Evolutionary conservation across 1,139 yeast species (phyloP).

Genomic region (Blastobotrys capitulatus): DNA sequence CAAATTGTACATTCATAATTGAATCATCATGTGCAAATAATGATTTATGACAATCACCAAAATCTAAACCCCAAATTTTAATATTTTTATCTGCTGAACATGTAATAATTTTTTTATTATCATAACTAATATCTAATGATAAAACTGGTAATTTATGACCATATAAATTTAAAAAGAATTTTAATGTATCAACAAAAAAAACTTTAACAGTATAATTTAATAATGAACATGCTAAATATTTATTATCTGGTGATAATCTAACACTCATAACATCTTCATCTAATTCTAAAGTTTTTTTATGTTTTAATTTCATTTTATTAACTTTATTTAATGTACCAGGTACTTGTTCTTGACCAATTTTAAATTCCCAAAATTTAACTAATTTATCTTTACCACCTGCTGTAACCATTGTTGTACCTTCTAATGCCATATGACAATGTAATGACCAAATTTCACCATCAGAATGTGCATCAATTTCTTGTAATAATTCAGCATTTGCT

Average conservation of each 20-base stretch:
- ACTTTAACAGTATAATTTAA: conserved; percentile 93
- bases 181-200: conserved; percentile 77
- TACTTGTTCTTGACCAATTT: conserved; percentile 57
- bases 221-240: conserved; percentile 73
- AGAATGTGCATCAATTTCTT: conserved; percentile 59
- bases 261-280: conserved; percentile 81
- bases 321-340: conserved; percentile 60
- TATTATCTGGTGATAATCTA: conserved; percentile 75
- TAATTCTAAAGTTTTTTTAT: conserved; percentile 75
- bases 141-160: conserved; percentile 89
- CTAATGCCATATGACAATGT: conserved; percentile 72
- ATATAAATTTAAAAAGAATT: conserved; percentile 79
- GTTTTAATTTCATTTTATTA: conserved; percentile 56
- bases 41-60: conserved; percentile 97
- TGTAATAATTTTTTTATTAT: conserved; percentile 79
- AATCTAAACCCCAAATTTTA: conserved; percentile 97
- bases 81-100: conserved; percentile 97
- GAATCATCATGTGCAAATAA: conserved; percentile 96
- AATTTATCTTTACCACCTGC: conserved; percentile 85
- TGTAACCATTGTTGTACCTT: conserved; percentile 79
- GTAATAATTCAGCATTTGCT: conserved; percentile 69
- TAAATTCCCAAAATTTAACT: conserved; percentile 85
- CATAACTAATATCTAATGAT: conserved; percentile 83
- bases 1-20: conserved; percentile 78
- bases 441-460: conserved; percentile 80